Evolutionary conservation across 495 filamentous ascomycete genomes (phyloP), one percentile per base, ranked within the genome.

Genomic region (Daldinia loculata): DNA sequence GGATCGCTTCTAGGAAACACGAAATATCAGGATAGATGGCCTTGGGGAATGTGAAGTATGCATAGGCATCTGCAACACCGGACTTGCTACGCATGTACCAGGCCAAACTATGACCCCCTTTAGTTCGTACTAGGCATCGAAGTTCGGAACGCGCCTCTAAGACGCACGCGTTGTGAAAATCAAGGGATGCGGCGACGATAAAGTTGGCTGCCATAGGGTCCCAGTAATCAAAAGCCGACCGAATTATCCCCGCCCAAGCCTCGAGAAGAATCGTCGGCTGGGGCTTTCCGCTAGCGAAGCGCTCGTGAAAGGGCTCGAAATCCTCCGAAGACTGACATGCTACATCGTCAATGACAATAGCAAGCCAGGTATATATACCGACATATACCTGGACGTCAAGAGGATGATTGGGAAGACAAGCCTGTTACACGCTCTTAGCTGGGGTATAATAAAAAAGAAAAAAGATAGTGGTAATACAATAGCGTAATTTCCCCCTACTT

Each of bases 301-400:
- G 48, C 34, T 68, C 53, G 45, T 72, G 56, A 52, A 72, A 61
- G 39, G 45, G 32, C 50, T 62, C 53, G 26, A 60, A 38, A 34
- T 56, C 50, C 27, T 39, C 39, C 0, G 50, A 48, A 3, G 26
- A 45, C 43, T 61, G 38, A 6, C 27, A 51, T 17, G 70, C 53
- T 26, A 43, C 29, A 29, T 72, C 65, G 24, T 72, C 70, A 12
- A 72, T 53, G 29, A 67, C n/a, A n/a, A 63, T 43, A 12, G 58
- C 59, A 6, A 72, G 32, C 70, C 70, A 72, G 15, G 70, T 67
- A 29, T 41, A 72, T 26, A 72, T 56, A n/a, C 70, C 70, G 41
- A 63, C 45, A 36, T 72, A 64, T 12, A 72, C 26, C 11, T 67
- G 59, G n/a, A 69, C 60, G 11, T 72, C 59, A 0, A 72, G 15